Evolutionary conservation across 2,329 filamentous ascomycete species (phyloP).

Genomic region (Cladophialophora immunda): DNA sequence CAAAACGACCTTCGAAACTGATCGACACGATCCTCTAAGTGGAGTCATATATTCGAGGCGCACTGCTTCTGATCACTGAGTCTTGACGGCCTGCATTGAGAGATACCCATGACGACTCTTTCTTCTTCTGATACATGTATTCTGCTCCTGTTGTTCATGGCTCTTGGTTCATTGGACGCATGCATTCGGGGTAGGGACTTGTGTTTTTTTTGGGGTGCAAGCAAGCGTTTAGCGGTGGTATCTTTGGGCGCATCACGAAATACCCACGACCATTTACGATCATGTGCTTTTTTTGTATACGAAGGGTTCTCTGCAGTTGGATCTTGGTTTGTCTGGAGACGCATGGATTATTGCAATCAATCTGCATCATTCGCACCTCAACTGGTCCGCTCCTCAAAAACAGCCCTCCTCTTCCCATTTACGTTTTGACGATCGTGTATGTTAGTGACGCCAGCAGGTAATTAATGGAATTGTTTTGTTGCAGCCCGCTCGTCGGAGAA

Average conservation of each 20-base stretch:
- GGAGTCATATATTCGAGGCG: conserved; percentile 30
- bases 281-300: conserved; percentile 20
- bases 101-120: conserved; percentile 37
- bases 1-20: conserved; percentile 15
- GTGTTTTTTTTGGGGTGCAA: conserved; percentile 24
- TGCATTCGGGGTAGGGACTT: conserved; percentile 22
- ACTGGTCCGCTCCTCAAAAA: conserved; percentile 12
- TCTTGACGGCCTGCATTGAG: conserved; percentile 35
- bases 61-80: conserved; percentile 31
- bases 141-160: conserved; percentile 31
- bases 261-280: conserved; percentile 30
- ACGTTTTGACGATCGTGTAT: conserved; percentile 1
- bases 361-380: not conserved
- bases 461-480: conserved; percentile 4
- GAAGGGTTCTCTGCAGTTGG: not conserved
- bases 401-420: not conserved
- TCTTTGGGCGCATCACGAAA: conserved; percentile 25
- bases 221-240: conserved; percentile 28
- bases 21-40: conserved; percentile 18
- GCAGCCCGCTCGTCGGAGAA: not conserved
- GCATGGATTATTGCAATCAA: not conserved
- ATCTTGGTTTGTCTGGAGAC: not conserved
- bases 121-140: conserved; percentile 19
- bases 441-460: not conserved
- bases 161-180: conserved; percentile 20